phyloP scores from a whole-genome alignment of 331 rosid genomes.

The Quercus tomentella region DNA sequence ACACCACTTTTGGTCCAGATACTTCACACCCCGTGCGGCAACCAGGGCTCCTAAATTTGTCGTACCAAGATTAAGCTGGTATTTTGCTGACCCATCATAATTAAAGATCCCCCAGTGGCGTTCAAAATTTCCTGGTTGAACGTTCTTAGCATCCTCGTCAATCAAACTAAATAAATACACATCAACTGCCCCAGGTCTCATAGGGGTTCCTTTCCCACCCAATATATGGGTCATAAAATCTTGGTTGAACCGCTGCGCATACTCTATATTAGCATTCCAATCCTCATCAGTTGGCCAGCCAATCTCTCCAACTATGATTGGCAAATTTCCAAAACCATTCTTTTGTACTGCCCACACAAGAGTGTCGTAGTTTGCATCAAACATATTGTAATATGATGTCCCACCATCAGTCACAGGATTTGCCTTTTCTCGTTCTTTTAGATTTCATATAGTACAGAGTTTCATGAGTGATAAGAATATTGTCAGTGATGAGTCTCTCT shows the following conservation, averaged over 20 bases:
- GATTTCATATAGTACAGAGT: too few species aligned
- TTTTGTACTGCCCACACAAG: conserved; percentile 75
- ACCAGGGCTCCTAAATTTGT: conserved; percentile 40
- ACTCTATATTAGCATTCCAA: conserved; percentile 51
- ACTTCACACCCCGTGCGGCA: conserved; percentile 66
- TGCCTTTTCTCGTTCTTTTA: too few species aligned
- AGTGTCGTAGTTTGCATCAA: conserved; percentile 92
- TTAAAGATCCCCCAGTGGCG: conserved; percentile 93
- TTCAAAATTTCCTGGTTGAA: conserved; percentile 79
- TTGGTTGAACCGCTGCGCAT: conserved; percentile 77
- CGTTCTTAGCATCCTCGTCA: conserved; percentile 35
- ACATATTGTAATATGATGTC: conserved; percentile 63
- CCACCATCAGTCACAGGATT: conserved; percentile 78
- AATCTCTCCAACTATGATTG: conserved; percentile 77
- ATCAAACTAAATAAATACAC: conserved; percentile 60
- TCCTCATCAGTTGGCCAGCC: conserved; percentile 97
- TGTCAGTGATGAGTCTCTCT: too few species aligned
- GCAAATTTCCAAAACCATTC: conserved; percentile 71
- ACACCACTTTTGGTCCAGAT: conserved; percentile 71
- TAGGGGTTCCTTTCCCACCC: conserved; percentile 65
- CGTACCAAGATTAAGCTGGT: conserved; percentile 32
- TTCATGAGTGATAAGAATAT: too few species aligned
- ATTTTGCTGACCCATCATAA: conserved; percentile 69
- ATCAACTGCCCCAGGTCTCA: conserved; percentile 57
- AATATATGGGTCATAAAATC: conserved; percentile 57